Evolutionary conservation across 2,329 filamentous ascomycete species (phyloP).

Genomic region (Dothideomycetes sp.): DNA sequence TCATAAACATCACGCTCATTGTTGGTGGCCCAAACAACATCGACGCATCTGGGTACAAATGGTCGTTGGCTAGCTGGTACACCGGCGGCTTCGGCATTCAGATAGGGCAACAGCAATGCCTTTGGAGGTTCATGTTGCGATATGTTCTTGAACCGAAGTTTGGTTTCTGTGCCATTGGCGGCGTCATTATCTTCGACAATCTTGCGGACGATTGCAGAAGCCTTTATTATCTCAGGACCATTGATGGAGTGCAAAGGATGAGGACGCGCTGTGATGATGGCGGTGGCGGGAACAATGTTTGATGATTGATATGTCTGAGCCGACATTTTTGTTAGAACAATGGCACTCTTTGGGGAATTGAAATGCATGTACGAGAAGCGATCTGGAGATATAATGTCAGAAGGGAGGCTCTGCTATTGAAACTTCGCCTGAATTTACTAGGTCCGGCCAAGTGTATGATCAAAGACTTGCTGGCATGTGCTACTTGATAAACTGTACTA

Average conservation of each 20-base stretch:
- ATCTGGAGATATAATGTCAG: neutral
- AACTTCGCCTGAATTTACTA: neutral
- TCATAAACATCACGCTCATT: conserved; percentile 1
- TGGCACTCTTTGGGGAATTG: no score
- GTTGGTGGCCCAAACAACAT: conserved; percentile 1
- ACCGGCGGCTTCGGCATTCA: conserved; percentile 1
- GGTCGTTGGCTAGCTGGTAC: neutral
- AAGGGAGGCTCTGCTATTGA: neutral
- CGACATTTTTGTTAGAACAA: neutral
- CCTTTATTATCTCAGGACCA: neutral
- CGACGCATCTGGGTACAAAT: conserved; percentile 2
- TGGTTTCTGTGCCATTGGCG: neutral
- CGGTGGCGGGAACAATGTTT: neutral
- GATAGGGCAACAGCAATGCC: conserved; percentile 1
- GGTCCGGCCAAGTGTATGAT: neutral
- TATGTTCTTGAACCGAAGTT: conserved; percentile 3
- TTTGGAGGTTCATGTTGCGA: conserved; percentile 2
- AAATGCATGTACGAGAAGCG: neutral
- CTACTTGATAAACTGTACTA: no score
- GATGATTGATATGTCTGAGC: no score
- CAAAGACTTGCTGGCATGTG: no score
- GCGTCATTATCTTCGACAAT: neutral
- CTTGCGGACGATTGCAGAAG: neutral
- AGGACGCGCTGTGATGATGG: neutral
- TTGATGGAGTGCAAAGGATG: conserved; percentile 2